These are phyloP conservation scores for Codiaeum variegatum DNA, from an alignment of 441 rosid genomes.

Conservation along the genomic window DNA sequence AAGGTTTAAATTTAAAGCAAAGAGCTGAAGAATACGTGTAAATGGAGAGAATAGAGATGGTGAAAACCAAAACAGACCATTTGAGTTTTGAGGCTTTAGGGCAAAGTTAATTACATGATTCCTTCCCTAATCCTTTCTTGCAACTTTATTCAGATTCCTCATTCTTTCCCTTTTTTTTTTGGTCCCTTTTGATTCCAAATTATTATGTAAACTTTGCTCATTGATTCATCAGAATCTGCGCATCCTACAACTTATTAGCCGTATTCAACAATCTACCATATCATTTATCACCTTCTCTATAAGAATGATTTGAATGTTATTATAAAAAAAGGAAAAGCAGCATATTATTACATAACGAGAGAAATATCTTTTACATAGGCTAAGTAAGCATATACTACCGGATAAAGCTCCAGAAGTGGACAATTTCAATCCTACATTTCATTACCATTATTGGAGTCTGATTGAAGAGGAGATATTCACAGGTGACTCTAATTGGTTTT, in stretches of 20 bases:
- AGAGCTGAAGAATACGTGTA: constrained; percentile 45
- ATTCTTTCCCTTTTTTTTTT: constrained; percentile 12
- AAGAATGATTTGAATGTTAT: too few relatives aligned
- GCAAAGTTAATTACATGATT: constrained; percentile 29
- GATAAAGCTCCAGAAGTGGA: too few relatives aligned
- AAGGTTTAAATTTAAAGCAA: constrained; percentile 25
- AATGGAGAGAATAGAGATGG: constrained; percentile 22
- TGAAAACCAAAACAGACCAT: not conserved
- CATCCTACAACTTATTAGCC: not conserved
- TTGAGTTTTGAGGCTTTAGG: constrained; percentile 9
- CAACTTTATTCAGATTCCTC: constrained; percentile 45
- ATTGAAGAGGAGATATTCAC: too few relatives aligned
- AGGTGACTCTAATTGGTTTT: too few relatives aligned
- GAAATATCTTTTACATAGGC: too few relatives aligned
- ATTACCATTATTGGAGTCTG: too few relatives aligned
- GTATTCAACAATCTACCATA: too few relatives aligned
- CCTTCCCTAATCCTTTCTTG: constrained; percentile 42
- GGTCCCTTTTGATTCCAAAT: not conserved
- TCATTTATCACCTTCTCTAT: too few relatives aligned
- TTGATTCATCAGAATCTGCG: constrained; percentile 15
- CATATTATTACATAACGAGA: too few relatives aligned
- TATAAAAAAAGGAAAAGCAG: too few relatives aligned
- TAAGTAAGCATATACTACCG: too few relatives aligned
- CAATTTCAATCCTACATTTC: too few relatives aligned
- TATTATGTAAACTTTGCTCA: not conserved